Conservation (phyloP, 148 eudicot species). For the Rhododendron mucronatum region DNA sequence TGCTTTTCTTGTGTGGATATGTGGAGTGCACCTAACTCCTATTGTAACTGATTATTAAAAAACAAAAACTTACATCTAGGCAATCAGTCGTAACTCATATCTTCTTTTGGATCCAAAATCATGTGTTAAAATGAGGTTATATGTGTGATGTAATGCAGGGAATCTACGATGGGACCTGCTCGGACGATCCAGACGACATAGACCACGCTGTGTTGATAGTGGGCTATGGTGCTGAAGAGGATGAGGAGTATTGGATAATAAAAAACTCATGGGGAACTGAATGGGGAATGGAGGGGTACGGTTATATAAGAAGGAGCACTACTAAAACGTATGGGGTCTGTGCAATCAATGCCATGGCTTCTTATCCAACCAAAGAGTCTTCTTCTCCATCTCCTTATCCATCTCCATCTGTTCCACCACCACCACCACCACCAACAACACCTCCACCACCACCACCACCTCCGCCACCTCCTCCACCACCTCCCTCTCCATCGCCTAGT, state of each 20-base stretch:
- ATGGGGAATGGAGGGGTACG: conserved; percentile 69
- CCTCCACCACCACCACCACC: conserved; percentile 37
- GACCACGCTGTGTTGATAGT: conserved; percentile 61
- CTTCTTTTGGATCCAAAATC: background rate
- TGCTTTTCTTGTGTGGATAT: background rate
- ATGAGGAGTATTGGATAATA: conserved; percentile 65
- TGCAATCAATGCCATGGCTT: conserved; percentile 65
- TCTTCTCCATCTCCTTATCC: conserved; percentile 37
- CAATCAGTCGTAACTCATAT: background rate
- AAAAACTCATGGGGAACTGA: conserved; percentile 72
- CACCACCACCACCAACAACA: conserved; percentile 33
- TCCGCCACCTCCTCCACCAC: conserved; percentile 33
- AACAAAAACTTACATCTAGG: background rate
- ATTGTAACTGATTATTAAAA: background rate
- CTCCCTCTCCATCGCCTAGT: conserved; percentile 49
- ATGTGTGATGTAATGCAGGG: conserved; percentile 36
- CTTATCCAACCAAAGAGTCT: conserved; percentile 47
- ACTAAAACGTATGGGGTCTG: conserved; percentile 40
- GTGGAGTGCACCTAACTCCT: background rate
- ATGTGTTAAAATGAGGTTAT: background rate
- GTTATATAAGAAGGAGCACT: conserved; percentile 42
- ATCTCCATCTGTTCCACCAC: conserved; percentile 28
- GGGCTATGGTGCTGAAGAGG: conserved; percentile 44
- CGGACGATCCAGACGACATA: conserved; percentile 50
- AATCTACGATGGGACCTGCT: conserved; percentile 60